phyloP scores from a whole-genome alignment of 768 basidiomycete genomes.

The Calvatia gigantea region DNA sequence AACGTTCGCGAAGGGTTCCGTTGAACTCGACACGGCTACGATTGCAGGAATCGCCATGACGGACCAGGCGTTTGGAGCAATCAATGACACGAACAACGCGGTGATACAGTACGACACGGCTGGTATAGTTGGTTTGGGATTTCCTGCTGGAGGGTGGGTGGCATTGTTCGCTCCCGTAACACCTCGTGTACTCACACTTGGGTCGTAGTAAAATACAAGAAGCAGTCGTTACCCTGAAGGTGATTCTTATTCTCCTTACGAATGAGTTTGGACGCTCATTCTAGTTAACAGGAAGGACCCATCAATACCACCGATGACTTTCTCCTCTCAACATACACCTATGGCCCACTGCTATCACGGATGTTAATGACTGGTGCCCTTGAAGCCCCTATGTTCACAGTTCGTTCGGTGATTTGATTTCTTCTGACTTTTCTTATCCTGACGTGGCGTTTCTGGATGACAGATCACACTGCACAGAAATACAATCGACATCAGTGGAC shows the following conservation, averaged over 20 bases:
- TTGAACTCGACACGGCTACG: slow-evolving; percentile 50
- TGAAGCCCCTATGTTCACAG: slow-evolving; percentile 47
- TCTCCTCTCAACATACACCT: slow-evolving; percentile 28
- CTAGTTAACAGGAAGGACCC: slow-evolving; percentile 17
- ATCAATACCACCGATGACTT: slow-evolving; percentile 32
- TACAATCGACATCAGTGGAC: slow-evolving; percentile 53
- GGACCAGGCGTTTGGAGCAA: slow-evolving; percentile 52
- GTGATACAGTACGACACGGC: slow-evolving; percentile 49
- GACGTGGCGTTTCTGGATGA: not conserved
- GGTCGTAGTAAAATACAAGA: slow-evolving; percentile 38
- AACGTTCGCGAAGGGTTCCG: slow-evolving; percentile 53
- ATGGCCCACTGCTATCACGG: slow-evolving; percentile 45
- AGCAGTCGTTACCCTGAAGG: slow-evolving; percentile 21
- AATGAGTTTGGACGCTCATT: not conserved
- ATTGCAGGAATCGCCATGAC: slow-evolving; percentile 49
- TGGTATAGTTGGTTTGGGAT: slow-evolving; percentile 68
- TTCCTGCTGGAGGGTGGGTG: slow-evolving; percentile 59
- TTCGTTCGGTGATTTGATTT: slow-evolving; percentile 19
- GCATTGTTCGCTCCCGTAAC: not conserved
- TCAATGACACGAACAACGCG: slow-evolving; percentile 57
- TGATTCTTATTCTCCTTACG: slow-evolving; percentile 6
- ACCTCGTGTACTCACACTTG: not conserved
- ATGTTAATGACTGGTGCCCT: slow-evolving; percentile 40
- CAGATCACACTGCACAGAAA: slow-evolving; percentile 55
- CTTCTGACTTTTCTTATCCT: not conserved